Evolutionary conservation across 495 filamentous ascomycete species (phyloP), one percentile per base, ranked within the genome.

Genomic region (Neurospora africana): DNA sequence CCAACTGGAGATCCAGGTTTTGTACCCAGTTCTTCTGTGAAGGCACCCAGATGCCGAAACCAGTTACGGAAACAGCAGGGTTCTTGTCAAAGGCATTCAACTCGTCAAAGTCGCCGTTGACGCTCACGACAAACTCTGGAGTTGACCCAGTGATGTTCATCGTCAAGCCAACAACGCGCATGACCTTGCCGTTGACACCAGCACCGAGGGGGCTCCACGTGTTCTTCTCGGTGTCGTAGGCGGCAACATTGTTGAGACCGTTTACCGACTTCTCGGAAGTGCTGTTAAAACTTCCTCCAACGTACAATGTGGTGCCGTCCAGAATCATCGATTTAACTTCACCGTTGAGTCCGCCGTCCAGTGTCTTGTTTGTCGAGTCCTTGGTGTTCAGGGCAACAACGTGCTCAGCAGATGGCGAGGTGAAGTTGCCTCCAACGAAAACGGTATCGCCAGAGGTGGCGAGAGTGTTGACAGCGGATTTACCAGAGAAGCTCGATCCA

Each of bases 21-120:
- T 93, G 89, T 30, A 98, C 82, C 95, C 95, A 99, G 77, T 96
- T 93, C 47, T 88, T 87, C 68, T 85, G 86, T 6, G 94, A 95
- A 27, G 93, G 93, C n/a, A 98, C 91, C 95, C 95, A 99, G 33
- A 98, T 83, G 37, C 92, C 95, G 77, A 98, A 94, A 1, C 94
- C 93, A 68, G 86, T 78, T 3, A 89, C 91, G 15, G 86, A 75
- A 13, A 89, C 81, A n/a, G 87, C 86, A 13, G 84, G 75, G 74
- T 89, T 91, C 69, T 82, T 83, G 53, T 82, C 89, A 77, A 91
- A 93, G 4, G 87, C 86, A 23, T 90, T 82, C 35, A 97, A 86
- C 72, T 88, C 82, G 30, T 87, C 84, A 79, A 99, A 99, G 75
- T 89, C 85, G 33, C 95, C 95, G 75, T 89, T 96, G 65, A 99